Evolutionary conservation across 106 monocot species (phyloP).

Genomic region (Dactylorhiza incarnata): DNA sequence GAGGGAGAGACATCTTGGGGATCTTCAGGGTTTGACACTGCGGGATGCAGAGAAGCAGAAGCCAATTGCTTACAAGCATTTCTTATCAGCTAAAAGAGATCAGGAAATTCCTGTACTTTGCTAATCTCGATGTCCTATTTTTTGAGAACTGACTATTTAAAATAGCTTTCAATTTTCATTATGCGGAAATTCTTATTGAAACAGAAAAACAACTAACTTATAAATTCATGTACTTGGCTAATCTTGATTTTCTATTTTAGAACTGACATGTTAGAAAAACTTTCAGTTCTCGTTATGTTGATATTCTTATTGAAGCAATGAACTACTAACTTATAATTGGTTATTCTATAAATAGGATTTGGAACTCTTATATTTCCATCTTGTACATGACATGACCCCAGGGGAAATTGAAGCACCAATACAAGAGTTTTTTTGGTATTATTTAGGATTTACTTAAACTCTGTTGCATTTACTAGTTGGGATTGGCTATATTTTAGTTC

Average conservation of each 20-base stretch:
- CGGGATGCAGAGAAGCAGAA: conserved; percentile 59
- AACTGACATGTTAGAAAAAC: background rate
- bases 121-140: background rate
- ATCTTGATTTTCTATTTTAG: no score
- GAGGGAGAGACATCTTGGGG: conserved; percentile 87
- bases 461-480: no score
- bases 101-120: conserved; percentile 65
- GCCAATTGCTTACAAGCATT: conserved; percentile 54
- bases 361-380: background rate
- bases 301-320: background rate
- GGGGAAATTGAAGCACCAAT: background rate
- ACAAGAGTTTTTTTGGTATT: no score
- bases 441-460: no score
- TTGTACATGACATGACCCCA: background rate
- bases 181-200: background rate
- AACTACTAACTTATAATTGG: background rate
- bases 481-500: no score
- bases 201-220: background rate
- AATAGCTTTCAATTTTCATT: background rate
- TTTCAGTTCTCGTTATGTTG: background rate
- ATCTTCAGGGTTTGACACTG: conserved; percentile 74
- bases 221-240: no score
- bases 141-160: background rate
- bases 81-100: conserved; percentile 46
- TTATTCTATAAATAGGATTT: background rate